phyloP scores from a whole-genome alignment of 108 stramenopile species.

The Mediolabrus comicus region DNA sequence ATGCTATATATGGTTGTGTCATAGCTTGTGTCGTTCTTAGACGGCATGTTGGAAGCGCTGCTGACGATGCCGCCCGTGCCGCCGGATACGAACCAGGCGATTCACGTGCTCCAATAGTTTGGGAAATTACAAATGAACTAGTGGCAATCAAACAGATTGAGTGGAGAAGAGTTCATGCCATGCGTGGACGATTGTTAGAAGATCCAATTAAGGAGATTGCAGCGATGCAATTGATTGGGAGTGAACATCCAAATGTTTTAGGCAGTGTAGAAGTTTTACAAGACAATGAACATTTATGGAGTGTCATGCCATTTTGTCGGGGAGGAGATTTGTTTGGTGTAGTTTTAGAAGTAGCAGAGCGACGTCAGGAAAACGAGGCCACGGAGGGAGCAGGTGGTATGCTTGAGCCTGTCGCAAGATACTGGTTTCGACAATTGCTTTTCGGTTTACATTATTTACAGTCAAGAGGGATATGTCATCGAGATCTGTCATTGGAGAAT shows the following conservation, averaged over 20 bases:
- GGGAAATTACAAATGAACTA: conserved; percentile 71
- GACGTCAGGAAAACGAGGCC: conserved; percentile 48
- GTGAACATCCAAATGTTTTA: conserved; percentile 69
- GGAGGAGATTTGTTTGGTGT: conserved; percentile 90
- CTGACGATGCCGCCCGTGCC: conserved; percentile 79
- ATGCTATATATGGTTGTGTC: conserved; percentile 86
- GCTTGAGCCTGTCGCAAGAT: conserved; percentile 83
- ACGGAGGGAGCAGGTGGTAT: conserved; percentile 72
- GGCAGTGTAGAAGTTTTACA: conserved; percentile 79
- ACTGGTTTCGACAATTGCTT: conserved; percentile 89
- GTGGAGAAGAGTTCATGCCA: conserved; percentile 79
- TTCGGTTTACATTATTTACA: conserved; percentile 87
- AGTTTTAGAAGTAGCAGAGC: conserved; percentile 76
- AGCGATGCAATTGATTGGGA: conserved; percentile 84
- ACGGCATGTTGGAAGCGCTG: conserved; percentile 70
- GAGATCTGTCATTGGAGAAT: conserved; percentile 91
- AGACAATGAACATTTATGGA: conserved; percentile 83
- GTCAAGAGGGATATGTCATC: conserved; percentile 84
- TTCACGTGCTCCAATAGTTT: conserved; percentile 76
- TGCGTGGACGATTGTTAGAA: conserved; percentile 79
- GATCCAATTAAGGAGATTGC: conserved; percentile 91
- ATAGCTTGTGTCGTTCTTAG: conserved; percentile 74
- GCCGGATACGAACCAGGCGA: conserved; percentile 78
- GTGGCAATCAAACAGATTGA: conserved; percentile 93
- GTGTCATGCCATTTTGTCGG: conserved; percentile 86